Percentiles rank a stretch among this genome's conserved stretches.
These are phyloP conservation scores for Suillus placidus DNA, from an alignment of 768 basidiomycete genomes.

Conservation along the genomic window DNA sequence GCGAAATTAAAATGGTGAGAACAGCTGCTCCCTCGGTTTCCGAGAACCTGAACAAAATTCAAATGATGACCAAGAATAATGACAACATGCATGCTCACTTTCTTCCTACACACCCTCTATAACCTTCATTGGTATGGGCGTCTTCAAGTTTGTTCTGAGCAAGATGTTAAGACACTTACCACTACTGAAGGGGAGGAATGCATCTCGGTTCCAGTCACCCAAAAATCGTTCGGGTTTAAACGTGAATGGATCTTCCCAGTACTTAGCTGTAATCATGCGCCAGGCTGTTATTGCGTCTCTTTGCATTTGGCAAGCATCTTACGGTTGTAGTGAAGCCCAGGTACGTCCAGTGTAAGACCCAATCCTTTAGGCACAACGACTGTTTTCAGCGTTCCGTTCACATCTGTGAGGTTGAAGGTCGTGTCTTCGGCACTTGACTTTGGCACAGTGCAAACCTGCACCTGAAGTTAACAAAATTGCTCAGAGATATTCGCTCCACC, in stretches of 20 bases:
- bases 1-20: constrained; percentile 50
- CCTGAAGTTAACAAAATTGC: neutral
- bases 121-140: constrained; percentile 26
- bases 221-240: constrained; percentile 51
- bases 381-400: constrained; percentile 39
- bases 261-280: constrained; percentile 29
- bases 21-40: constrained; percentile 55
- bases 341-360: constrained; percentile 37
- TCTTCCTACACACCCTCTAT: constrained; percentile 49
- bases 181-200: constrained; percentile 54
- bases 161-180: constrained; percentile 30
- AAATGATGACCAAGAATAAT: neutral
- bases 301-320: constrained; percentile 17
- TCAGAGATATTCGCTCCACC: neutral
- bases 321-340: constrained; percentile 57
- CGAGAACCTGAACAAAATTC: constrained; percentile 42
- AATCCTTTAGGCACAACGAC: constrained; percentile 49
- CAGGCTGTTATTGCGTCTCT: neutral
- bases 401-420: constrained; percentile 34
- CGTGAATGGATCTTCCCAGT: constrained; percentile 40
- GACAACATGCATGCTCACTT: constrained; percentile 30
- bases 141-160: constrained; percentile 4
- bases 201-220: constrained; percentile 56
- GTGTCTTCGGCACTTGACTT: constrained; percentile 53
- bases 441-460: constrained; percentile 44